Evolutionary conservation across 176 grass and related monocot genomes (phyloP).

Genomic region (Rhynchospora pubera): DNA sequence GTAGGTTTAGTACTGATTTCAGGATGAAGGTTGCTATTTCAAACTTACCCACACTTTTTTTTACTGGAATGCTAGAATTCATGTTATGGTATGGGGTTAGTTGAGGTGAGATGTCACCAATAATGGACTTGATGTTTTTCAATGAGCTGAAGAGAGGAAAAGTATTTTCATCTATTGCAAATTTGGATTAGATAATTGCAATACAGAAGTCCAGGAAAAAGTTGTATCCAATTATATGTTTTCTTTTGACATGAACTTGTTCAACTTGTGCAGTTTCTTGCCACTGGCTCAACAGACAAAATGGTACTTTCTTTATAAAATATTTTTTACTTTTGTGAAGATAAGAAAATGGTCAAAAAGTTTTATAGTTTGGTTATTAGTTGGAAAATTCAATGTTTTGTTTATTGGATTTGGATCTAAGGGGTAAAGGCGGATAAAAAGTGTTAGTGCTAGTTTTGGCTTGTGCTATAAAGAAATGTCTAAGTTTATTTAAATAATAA

Average conservation of each 20-base stretch:
- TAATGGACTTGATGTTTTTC: not conserved
- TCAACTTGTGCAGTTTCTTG: conserved; percentile 33
- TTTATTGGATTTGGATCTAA: not conserved
- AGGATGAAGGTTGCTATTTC: not conserved
- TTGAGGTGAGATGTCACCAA: too few species aligned
- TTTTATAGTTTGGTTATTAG: not conserved
- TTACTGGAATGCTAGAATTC: not conserved
- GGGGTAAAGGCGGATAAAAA: not conserved
- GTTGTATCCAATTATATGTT: not conserved
- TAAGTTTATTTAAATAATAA: not conserved
- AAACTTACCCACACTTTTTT: not conserved
- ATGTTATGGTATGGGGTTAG: too few species aligned
- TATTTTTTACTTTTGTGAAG: conserved; percentile 1
- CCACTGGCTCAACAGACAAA: conserved; percentile 48
- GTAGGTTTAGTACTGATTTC: not conserved
- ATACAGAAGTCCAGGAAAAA: not conserved
- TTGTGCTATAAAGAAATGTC: not conserved
- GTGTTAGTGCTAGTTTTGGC: not conserved
- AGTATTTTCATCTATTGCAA: not conserved
- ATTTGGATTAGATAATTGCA: not conserved
- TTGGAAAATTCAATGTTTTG: not conserved
- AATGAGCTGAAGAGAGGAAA: not conserved
- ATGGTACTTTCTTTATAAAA: conserved; percentile 26
- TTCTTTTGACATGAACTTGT: not conserved
- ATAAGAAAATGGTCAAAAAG: not conserved